Base-by-base conservation (phyloP, 73 alveolate species). In the Paraurostyla sp. region DNA sequence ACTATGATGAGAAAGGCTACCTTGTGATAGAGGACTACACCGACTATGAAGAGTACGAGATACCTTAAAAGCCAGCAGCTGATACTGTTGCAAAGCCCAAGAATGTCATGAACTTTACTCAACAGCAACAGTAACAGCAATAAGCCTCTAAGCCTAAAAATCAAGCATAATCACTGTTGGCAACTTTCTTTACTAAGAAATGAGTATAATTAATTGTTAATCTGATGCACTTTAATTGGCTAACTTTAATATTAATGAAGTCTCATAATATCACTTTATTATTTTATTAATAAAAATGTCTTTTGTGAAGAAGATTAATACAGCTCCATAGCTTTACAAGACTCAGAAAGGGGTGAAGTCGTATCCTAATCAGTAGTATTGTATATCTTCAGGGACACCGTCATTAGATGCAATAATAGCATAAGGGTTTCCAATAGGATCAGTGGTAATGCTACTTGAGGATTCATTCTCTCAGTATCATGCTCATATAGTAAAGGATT, bases 271-370 rank as follows among this genome's bases (percentile, higher is more conserved):
- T n/a, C 4, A 15, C 20, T 36, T 69, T 62, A 62, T 38, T 41
- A 69, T 41, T 40, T 35, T 35, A 22, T 36, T 7, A 9, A 3
- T 15, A 43, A 69, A 15, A 22, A 69, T 25, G 35, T 20, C 75
- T 11, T 81, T 81, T 56, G 83, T 59, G 46, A 81, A 81, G 27
- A 81, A 81, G 56, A 57, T 81, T 7, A 59, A 59, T 36, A 81
- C 92, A 43, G 54, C 76, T 6, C 80, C 85, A 0, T 68, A 83
- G 78, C 30, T 48, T 13, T 83, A 83, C 32, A 83, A 83, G 32
- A 22, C 65, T 0, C 22, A 68, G 33, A 65, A 18, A 32, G 85
- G 92, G 6, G 87, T 83, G n/a, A 33, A 16, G 22, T 62, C 63
- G 1, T 83, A 22, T 51, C 80, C 92, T 45, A 83, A 83, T 45